phyloP scores from a whole-genome alignment of 495 filamentous ascomycete species.

The Penicillium verhagenii region DNA sequence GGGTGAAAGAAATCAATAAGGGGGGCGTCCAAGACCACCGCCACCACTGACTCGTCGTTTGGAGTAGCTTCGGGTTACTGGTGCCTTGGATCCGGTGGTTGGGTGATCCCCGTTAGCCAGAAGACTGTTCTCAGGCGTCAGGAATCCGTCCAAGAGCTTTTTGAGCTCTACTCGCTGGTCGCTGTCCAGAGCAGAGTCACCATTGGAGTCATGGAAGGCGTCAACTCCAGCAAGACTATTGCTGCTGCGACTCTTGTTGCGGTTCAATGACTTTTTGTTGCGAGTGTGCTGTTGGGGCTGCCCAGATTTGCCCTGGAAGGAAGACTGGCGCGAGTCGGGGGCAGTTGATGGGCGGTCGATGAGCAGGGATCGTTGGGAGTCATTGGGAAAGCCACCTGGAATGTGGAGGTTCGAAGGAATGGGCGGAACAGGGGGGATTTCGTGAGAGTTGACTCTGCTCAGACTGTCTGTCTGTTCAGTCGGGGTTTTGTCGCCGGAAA shows the following conservation, averaged over 20 bases:
- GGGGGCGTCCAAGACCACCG: conserved; percentile 43
- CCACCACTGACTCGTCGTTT: conserved; percentile 30
- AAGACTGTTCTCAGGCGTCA: conserved; percentile 23
- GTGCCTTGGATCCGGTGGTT: conserved; percentile 8
- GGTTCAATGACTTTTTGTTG: conserved; percentile 29
- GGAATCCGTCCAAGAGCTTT: conserved; percentile 40
- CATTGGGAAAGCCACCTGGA: conserved; percentile 38
- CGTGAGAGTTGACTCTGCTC: conserved; percentile 17
- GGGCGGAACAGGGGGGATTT: conserved; percentile 46
- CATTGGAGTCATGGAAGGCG: conserved; percentile 11
- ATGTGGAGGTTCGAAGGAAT: conserved; percentile 39
- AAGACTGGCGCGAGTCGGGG: conserved; percentile 25
- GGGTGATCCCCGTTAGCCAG: conserved; percentile 21
- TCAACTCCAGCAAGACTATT: conserved; percentile 30
- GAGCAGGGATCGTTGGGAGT: conserved; percentile 38
- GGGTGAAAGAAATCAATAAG: conserved; percentile 31
- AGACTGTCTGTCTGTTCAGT: conserved; percentile 7
- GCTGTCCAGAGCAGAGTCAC: conserved; percentile 13
- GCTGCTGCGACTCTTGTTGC: conserved; percentile 40
- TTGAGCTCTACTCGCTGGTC: conserved; percentile 34
- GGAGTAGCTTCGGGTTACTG: conserved; percentile 15
- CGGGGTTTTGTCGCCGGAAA: conserved; percentile 10
- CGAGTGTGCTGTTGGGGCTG: conserved; percentile 6
- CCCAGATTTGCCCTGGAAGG: conserved; percentile 17
- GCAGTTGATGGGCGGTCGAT: conserved; percentile 38